Evolutionary conservation across 305 asterid species (phyloP).

Genomic region (Petunia hybrid): DNA sequence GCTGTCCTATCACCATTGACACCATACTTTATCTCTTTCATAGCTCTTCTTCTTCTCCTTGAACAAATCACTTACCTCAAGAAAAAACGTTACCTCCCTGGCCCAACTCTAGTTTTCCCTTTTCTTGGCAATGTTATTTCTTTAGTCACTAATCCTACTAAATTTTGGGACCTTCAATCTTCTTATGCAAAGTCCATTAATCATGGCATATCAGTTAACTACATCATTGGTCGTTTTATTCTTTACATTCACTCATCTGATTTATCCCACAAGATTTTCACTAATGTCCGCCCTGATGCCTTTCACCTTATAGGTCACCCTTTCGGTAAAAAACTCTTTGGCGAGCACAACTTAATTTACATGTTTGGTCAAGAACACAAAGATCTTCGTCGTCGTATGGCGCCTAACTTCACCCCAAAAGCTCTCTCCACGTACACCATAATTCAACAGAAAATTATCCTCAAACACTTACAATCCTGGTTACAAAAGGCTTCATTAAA

Average conservation of each 20-base stretch:
- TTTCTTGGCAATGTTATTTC: slow-evolving; percentile 71
- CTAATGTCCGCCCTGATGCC: slow-evolving; percentile 83
- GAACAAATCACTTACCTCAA: slow-evolving; percentile 71
- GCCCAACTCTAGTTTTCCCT: slow-evolving; percentile 69
- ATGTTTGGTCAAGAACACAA: slow-evolving; percentile 80
- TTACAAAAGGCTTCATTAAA: slow-evolving; percentile 27
- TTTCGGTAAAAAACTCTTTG: slow-evolving; percentile 81
- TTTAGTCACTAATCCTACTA: slow-evolving; percentile 58
- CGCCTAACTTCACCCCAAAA: slow-evolving; percentile 76
- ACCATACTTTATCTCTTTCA: slow-evolving; percentile 51
- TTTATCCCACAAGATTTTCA: slow-evolving; percentile 66
- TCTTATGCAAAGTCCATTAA: slow-evolving; percentile 58
- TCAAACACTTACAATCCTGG: slow-evolving; percentile 64
- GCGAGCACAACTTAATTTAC: slow-evolving; percentile 76
- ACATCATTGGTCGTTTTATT: slow-evolving; percentile 69
- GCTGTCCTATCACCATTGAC: slow-evolving; percentile 42
- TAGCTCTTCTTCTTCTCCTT: slow-evolving; percentile 53
- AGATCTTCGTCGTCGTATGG: slow-evolving; percentile 70
- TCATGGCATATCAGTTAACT: slow-evolving; percentile 67
- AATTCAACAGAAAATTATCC: slow-evolving; percentile 64
- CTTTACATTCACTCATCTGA: slow-evolving; percentile 71
- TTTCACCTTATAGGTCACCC: slow-evolving; percentile 88
- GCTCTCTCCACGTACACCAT: slow-evolving; percentile 66
- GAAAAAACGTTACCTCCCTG: slow-evolving; percentile 71
- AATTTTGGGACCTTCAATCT: slow-evolving; percentile 70